Evolutionary conservation across 2,329 filamentous ascomycete species (phyloP).

Genomic region (Cytospora paraplurivora): DNA sequence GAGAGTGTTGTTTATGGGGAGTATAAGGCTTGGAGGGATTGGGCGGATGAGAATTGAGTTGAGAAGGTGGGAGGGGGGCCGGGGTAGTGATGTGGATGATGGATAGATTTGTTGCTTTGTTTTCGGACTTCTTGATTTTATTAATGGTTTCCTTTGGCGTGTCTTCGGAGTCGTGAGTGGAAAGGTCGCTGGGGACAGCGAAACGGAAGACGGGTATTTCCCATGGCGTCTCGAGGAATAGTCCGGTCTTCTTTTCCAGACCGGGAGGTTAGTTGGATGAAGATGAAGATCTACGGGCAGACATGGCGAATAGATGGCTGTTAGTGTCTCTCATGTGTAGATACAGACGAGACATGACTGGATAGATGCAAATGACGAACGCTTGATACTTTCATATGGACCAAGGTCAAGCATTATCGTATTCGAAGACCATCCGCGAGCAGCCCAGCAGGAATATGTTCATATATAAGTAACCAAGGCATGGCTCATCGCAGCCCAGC

Average conservation of each 20-base stretch:
- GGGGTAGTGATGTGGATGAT: neutral
- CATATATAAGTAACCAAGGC: neutral
- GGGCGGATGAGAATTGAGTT: constrained; percentile 53
- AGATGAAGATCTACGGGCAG: neutral
- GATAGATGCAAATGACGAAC: constrained; percentile 11
- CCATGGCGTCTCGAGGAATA: constrained; percentile 7
- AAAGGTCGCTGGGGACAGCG: neutral
- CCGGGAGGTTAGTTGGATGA: neutral
- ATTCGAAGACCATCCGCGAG: neutral
- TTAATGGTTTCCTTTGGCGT: neutral
- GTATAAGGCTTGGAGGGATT: constrained; percentile 79
- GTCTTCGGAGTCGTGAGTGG: neutral
- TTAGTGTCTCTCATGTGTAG: neutral
- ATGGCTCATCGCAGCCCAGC: neutral
- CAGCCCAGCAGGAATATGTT: neutral
- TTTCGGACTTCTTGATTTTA: neutral
- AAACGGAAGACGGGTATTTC: constrained; percentile 7
- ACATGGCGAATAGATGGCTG: constrained; percentile 8
- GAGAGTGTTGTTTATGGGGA: constrained; percentile 69
- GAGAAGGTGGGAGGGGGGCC: neutral
- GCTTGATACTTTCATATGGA: neutral
- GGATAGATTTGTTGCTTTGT: no score
- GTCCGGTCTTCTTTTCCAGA: neutral
- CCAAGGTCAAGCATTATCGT: neutral
- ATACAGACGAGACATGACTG: constrained; percentile 11